Evolutionary conservation across 1,139 yeast species (phyloP), one percentile per base, ranked within the genome.

Genomic region (Arxiozyma heterogenica): DNA sequence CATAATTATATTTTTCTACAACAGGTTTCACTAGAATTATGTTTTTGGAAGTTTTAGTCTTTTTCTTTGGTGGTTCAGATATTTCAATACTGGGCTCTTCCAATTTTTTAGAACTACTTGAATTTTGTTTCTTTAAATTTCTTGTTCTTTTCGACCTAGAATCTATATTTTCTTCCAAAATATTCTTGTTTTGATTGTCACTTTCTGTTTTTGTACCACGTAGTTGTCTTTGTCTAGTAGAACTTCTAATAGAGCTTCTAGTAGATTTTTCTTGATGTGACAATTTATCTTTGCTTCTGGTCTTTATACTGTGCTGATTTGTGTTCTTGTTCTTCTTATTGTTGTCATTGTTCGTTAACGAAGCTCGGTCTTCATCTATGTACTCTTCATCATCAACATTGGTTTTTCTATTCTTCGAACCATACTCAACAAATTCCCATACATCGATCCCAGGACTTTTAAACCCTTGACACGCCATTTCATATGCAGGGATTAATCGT

Each of bases 381-480:
- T 58, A 58, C 21, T 61, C 64, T 23, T 64, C 64, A 43, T 61
- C 64, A 11, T 62, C 62, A 22, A 54, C 55, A 30, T 56, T 55
- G 21, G 51, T 61, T 8, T 63, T 64, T 50, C 61, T 62, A 4
- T 65, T 66, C 30, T 59, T 54, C 1, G 69, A 65, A 1, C 71
- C 71, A 52, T 64, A 65, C 54, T 66, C 69, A 7, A 67, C 64
- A 52, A 67, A 67, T 50, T 67, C 71, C 67, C 66, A 63, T 2
- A 66, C 64, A 53, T 67, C 69, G 21, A 66, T 61, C 11, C 62
- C 65, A 18, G 58, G 54, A 11, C 18, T 49, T 27, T 41, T 45
- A 18, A 56, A 48, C 3, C 53, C 54, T 21, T 54, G 56, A 9
- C 55, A 50, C 12, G 70, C 71, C 69, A 68, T 64, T 53, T 65